phyloP scores from a whole-genome alignment of 139 green algal species.

The Chlorella sorokiniana region DNA sequence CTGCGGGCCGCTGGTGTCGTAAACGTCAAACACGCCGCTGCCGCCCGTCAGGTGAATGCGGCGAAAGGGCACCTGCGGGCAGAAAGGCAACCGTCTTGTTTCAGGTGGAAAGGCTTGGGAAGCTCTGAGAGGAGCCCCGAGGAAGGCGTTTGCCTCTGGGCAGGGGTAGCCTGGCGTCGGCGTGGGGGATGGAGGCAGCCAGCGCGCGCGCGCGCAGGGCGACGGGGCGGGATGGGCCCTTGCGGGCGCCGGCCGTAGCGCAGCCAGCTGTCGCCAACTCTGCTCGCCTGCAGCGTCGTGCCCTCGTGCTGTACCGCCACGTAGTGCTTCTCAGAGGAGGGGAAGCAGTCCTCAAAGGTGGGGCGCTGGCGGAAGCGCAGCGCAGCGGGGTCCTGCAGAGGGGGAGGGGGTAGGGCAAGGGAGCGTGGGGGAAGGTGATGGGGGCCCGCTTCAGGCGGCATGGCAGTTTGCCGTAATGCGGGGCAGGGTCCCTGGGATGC shows the following conservation, averaged over 20 bases:
- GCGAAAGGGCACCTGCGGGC: slow-evolving; percentile 81
- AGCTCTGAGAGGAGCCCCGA: neutral
- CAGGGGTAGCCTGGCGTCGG: too few relatives aligned
- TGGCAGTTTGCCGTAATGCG: too few relatives aligned
- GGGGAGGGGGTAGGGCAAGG: too few relatives aligned
- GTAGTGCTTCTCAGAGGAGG: slow-evolving; percentile 74
- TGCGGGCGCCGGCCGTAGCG: neutral
- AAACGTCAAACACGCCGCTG: slow-evolving; percentile 82
- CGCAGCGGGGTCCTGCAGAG: neutral
- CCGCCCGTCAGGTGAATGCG: slow-evolving; percentile 80
- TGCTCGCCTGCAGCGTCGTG: slow-evolving; percentile 44
- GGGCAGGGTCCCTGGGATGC: too few relatives aligned
- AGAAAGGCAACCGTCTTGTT: neutral
- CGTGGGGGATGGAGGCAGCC: too few relatives aligned
- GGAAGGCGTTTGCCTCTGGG: too few relatives aligned
- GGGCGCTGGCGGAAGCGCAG: slow-evolving; percentile 71
- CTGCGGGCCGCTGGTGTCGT: slow-evolving; percentile 91
- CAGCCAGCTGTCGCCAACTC: neutral
- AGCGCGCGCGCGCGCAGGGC: neutral
- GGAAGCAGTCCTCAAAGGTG: slow-evolving; percentile 86
- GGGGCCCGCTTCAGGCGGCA: too few relatives aligned
- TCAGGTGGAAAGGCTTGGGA: neutral
- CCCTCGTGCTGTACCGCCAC: slow-evolving; percentile 69
- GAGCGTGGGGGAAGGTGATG: too few relatives aligned
- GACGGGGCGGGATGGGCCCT: too few relatives aligned